Base-by-base conservation (phyloP, 345 rosid species). In the Linum lewisii region DNA sequence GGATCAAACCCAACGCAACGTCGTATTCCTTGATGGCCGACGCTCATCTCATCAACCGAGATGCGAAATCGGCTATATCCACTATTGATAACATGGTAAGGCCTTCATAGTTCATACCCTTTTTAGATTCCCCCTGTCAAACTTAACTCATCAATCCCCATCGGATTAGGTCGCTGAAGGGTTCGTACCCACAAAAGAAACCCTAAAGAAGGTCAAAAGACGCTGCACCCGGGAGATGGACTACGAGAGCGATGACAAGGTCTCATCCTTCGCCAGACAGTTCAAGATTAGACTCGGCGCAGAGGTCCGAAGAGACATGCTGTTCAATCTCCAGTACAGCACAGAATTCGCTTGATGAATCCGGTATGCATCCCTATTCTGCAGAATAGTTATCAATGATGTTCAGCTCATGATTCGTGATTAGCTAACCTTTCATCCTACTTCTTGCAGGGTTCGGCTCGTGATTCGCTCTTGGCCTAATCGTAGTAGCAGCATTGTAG, bases 21-120 rank as follows among this genome's bases (percentile, higher is more conserved):
- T 82, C 99, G 26, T 86, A 81, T 73, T 78, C 83, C 4, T 77
- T 93, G 73, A 91, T 93, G 68, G 85, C 79, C 72, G 97, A 89
- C 73, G 86, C 95, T 63, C 97, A 89, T 81, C 86, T 89, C 70
- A 79, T 81, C 69, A 89, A 83, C 69, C 77, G 88, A 67, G 97
- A 93, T 73, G 84, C 75, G 66, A 89, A 81, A 61, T 72, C 94
- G 69, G 95, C 99, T 64, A 79, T 89, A 59, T 55, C 82, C 42
- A 79, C 67, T 21, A 74, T 84, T 63, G 84, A 85, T 29, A 70
- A 81, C 53, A 93, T 93, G 99, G 99, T 93, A 79, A 75, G 16
- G 54, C 3, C n/a, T n/a, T n/a, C n/a, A n/a, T n/a, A 62, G 37
- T 36, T 15, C 44, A 58, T 62, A 51, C 60, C 26, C 6, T 9